These are phyloP conservation scores for Epichloe amarillans DNA, from an alignment of 2,329 filamentous ascomycete species.

Conservation along the genomic window DNA sequence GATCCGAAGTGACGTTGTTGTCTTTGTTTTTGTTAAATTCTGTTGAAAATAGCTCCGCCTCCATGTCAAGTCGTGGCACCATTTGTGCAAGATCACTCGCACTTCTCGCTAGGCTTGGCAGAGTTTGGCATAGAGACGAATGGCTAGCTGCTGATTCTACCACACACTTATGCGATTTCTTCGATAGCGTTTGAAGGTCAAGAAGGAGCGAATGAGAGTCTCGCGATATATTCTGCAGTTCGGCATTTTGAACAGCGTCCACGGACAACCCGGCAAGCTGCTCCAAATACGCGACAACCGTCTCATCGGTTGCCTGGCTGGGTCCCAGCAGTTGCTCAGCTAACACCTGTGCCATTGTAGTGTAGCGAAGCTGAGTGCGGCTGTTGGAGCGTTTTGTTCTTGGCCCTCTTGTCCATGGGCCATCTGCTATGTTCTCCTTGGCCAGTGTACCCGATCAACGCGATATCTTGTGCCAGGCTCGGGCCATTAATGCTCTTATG, in stretches of 20 bases:
- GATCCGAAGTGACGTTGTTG: slow-evolving; percentile 54
- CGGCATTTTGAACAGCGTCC: slow-evolving; percentile 55
- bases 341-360: slow-evolving; percentile 24
- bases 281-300: slow-evolving; percentile 58
- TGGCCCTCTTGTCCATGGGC: neutral
- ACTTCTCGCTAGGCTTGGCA: slow-evolving; percentile 57
- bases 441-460: neutral
- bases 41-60: slow-evolving; percentile 67
- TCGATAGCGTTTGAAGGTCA: slow-evolving; percentile 76
- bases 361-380: neutral
- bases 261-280: slow-evolving; percentile 67
- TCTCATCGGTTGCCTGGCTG: slow-evolving; percentile 28
- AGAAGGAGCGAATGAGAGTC: slow-evolving; percentile 68
- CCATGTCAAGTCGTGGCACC: slow-evolving; percentile 67
- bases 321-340: slow-evolving; percentile 19
- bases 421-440: neutral
- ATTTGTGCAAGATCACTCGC: slow-evolving; percentile 54
- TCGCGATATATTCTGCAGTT: slow-evolving; percentile 70
- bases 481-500: neutral
- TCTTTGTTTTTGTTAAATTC: slow-evolving; percentile 66
- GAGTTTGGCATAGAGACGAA: slow-evolving; percentile 52
- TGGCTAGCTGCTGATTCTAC: slow-evolving; percentile 71
- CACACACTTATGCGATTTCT: slow-evolving; percentile 74
- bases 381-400: neutral
- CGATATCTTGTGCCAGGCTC: neutral